Conservation (phyloP, 2,329 filamentous ascomycete species). For the Neopestalotiopsis rosae region DNA sequence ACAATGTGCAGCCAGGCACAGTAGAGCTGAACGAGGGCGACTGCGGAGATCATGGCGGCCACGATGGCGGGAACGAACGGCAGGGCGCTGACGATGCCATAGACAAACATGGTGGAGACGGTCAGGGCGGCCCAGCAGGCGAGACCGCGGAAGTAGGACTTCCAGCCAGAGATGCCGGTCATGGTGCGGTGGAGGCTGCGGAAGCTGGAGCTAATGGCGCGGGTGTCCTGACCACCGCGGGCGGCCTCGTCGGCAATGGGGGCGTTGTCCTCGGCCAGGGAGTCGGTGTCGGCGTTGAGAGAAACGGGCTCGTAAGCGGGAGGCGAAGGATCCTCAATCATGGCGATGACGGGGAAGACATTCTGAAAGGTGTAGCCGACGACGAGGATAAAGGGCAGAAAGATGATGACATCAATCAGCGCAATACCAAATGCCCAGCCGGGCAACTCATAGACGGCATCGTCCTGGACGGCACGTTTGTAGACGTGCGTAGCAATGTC, state of each 20-base stretch:
- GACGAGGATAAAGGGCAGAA: constrained; percentile 49
- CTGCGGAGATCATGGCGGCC: constrained; percentile 59
- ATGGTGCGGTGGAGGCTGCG: constrained; percentile 61
- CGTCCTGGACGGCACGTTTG: constrained; percentile 41
- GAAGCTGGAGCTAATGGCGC: constrained; percentile 55
- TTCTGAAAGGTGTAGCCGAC: constrained; percentile 56
- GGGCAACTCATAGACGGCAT: constrained; percentile 39
- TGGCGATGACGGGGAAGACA: constrained; percentile 60
- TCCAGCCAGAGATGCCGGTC: constrained; percentile 65
- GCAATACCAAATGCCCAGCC: constrained; percentile 47
- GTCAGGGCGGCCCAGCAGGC: constrained; percentile 50
- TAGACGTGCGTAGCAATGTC: constrained; percentile 39
- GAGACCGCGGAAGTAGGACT: constrained; percentile 73
- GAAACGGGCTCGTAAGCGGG: constrained; percentile 59
- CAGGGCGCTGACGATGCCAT: constrained; percentile 49
- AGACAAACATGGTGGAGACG: constrained; percentile 41
- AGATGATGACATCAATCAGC: constrained; percentile 46
- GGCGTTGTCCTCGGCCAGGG: constrained; percentile 39
- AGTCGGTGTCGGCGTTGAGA: constrained; percentile 44
- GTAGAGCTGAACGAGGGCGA: constrained; percentile 70
- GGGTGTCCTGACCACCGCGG: constrained; percentile 34
- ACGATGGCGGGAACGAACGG: constrained; percentile 44
- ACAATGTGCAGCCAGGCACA: constrained; percentile 87
- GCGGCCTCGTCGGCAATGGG: constrained; percentile 43
- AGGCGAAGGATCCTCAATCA: constrained; percentile 62